These are phyloP conservation scores for Dichotomocladium elegans DNA, from an alignment of 371 early-diverging fungal genomes.

Conservation along the genomic window DNA sequence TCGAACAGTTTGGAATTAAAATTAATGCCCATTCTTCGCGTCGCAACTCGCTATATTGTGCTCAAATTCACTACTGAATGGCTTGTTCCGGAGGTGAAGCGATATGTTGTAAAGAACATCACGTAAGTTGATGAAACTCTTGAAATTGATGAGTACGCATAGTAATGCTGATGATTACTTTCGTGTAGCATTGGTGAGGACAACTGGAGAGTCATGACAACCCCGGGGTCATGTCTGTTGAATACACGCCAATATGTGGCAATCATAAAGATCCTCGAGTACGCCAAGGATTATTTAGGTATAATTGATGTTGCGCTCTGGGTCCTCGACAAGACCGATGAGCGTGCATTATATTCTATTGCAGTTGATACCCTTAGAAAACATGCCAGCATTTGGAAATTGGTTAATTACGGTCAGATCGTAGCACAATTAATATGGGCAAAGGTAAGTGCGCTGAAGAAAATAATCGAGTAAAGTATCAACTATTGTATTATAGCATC, in stretches of 20 bases:
- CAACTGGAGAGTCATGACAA: conserved; percentile 81
- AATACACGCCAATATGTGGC: conserved; percentile 69
- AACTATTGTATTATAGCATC: conserved; percentile 25
- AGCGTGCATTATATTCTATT: conserved; percentile 42
- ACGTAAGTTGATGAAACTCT: conserved; percentile 46
- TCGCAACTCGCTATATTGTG: conserved; percentile 47
- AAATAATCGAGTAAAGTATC: not conserved
- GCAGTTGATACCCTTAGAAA: conserved; percentile 55
- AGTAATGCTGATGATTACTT: not conserved
- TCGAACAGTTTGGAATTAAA: conserved; percentile 30
- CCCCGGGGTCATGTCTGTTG: conserved; percentile 72
- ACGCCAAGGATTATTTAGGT: conserved; percentile 50
- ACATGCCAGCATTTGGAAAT: conserved; percentile 56
- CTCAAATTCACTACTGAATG: conserved; percentile 53
- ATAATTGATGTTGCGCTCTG: conserved; percentile 57
- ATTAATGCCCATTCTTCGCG: conserved; percentile 26
- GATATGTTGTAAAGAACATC: conserved; percentile 71
- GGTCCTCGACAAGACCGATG: conserved; percentile 63
- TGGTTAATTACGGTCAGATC: conserved; percentile 25
- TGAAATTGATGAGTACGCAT: no score
- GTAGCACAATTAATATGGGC: conserved; percentile 34
- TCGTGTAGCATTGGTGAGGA: conserved; percentile 62
- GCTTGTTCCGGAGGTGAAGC: conserved; percentile 56
- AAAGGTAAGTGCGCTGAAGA: conserved; percentile 19
- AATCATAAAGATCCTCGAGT: conserved; percentile 54